These are phyloP conservation scores for Auriscalpium vulgare DNA, from an alignment of 768 basidiomycete species.

Conservation along the genomic window DNA sequence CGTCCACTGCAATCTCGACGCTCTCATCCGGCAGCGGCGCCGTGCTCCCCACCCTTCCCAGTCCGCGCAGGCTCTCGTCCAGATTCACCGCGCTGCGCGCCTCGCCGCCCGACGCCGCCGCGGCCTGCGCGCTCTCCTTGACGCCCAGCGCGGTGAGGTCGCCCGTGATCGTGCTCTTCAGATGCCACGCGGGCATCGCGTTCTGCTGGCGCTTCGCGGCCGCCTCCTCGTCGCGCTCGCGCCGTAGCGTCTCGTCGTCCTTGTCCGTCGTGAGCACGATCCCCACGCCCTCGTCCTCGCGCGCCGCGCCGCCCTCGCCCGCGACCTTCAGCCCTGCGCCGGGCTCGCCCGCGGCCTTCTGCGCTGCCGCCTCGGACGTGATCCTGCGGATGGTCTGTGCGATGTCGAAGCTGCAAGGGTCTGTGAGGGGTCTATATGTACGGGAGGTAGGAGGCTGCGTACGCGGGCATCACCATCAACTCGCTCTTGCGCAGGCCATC, in stretches of 20 bases:
- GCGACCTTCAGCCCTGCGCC: slow-evolving; percentile 64
- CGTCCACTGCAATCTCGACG: slow-evolving; percentile 23
- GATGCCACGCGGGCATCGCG: slow-evolving; percentile 87
- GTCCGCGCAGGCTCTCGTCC: slow-evolving; percentile 65
- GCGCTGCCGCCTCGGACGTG: slow-evolving; percentile 53
- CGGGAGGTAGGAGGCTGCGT: slow-evolving; percentile 23
- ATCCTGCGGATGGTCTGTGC: slow-evolving; percentile 66
- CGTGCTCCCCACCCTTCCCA: slow-evolving; percentile 31
- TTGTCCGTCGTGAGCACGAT: slow-evolving; percentile 89
- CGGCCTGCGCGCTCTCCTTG: slow-evolving; percentile 55
- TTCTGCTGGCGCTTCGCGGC: slow-evolving; percentile 87
- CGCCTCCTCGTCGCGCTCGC: slow-evolving; percentile 73
- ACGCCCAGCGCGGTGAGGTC: slow-evolving; percentile 84
- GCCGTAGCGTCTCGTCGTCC: slow-evolving; percentile 64
- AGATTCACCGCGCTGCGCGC: slow-evolving; percentile 17
- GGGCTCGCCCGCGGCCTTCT: slow-evolving; percentile 39
- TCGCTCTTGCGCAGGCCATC: slow-evolving; percentile 88
- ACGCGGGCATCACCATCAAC: slow-evolving; percentile 79
- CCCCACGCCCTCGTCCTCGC: slow-evolving; percentile 69
- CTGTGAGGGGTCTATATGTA: neutral
- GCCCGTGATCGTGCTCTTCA: slow-evolving; percentile 91
- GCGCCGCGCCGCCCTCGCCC: slow-evolving; percentile 49
- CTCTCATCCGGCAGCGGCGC: slow-evolving; percentile 31
- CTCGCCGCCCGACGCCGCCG: slow-evolving; percentile 22
- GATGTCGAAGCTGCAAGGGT: slow-evolving; percentile 62